Conservation (phyloP, 768 basidiomycete species). For the Trametes elegans region DNA sequence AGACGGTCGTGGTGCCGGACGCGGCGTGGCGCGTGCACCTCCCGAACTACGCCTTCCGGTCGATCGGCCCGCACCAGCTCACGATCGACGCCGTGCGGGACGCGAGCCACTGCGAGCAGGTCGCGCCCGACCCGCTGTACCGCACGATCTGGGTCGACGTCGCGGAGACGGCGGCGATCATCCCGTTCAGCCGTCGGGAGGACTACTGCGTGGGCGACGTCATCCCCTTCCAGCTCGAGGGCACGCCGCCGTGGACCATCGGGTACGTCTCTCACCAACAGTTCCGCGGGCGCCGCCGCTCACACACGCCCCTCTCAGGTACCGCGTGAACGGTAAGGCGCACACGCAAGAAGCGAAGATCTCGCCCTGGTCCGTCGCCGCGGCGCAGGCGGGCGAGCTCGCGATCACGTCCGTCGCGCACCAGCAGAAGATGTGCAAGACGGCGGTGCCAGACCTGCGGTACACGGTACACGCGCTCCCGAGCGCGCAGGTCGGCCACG, state of each 20-base stretch:
- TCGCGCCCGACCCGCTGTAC: slow-evolving; percentile 55
- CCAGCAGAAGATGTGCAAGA: slow-evolving; percentile 90
- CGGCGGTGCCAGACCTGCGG: slow-evolving; percentile 70
- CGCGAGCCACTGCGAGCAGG: slow-evolving; percentile 78
- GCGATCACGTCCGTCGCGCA: slow-evolving; percentile 86
- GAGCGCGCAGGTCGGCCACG: slow-evolving; percentile 85
- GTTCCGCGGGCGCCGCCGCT: background rate
- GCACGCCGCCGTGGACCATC: slow-evolving; percentile 90
- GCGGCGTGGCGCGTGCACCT: slow-evolving; percentile 69
- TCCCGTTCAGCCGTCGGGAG: slow-evolving; percentile 72
- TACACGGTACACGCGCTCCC: slow-evolving; percentile 81
- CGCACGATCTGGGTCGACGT: slow-evolving; percentile 84
- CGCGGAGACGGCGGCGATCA: slow-evolving; percentile 93
- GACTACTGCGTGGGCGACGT: slow-evolving; percentile 91
- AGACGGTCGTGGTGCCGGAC: slow-evolving; percentile 48
- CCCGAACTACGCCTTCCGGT: slow-evolving; percentile 69
- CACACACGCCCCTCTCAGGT: slow-evolving; percentile 42
- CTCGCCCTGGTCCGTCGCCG: slow-evolving; percentile 83
- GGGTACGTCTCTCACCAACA: slow-evolving; percentile 46
- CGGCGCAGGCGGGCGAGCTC: slow-evolving; percentile 82
- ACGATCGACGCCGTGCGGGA: slow-evolving; percentile 78
- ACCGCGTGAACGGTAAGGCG: slow-evolving; percentile 74
- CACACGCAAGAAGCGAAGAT: slow-evolving; percentile 71
- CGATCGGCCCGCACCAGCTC: slow-evolving; percentile 80
- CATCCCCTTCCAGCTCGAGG: slow-evolving; percentile 90